Evolutionary conservation across 805 yeast species (phyloP).

Genomic region (Candida chilensis): DNA sequence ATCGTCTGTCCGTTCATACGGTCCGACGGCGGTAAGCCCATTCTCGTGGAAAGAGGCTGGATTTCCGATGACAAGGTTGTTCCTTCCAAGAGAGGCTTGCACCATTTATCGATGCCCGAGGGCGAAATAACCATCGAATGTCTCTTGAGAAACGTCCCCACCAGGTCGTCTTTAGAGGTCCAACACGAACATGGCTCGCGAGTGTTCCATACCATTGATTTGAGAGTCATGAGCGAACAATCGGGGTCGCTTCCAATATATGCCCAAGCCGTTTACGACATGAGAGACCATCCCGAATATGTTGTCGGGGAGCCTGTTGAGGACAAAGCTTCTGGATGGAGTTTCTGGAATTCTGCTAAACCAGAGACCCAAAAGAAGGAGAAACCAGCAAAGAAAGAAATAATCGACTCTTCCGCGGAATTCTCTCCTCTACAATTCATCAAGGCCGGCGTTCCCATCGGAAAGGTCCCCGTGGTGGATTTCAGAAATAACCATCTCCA

Average conservation of each 20-base stretch:
- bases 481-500: slow-evolving; percentile 86
- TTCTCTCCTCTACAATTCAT: slow-evolving; percentile 51
- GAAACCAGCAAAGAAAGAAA: not conserved
- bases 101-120: slow-evolving; percentile 63
- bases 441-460: slow-evolving; percentile 85
- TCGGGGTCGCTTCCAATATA: slow-evolving; percentile 66
- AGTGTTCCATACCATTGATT: slow-evolving; percentile 73
- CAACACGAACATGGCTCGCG: slow-evolving; percentile 59
- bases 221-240: slow-evolving; percentile 67
- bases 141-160: slow-evolving; percentile 59
- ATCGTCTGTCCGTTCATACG: slow-evolving; percentile 78
- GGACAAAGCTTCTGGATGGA: slow-evolving; percentile 1
- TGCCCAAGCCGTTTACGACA: slow-evolving; percentile 63
- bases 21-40: slow-evolving; percentile 63
- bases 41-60: slow-evolving; percentile 91
- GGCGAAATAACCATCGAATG: slow-evolving; percentile 70
- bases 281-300: slow-evolving; percentile 54
- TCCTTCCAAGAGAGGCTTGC: slow-evolving; percentile 46
- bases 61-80: slow-evolving; percentile 57
- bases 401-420: slow-evolving; percentile 20
- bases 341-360: not conserved
- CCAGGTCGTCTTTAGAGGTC: slow-evolving; percentile 57
- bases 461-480: slow-evolving; percentile 71
- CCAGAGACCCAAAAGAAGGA: slow-evolving; percentile 1
- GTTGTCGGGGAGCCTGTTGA: slow-evolving; percentile 12